phyloP scores from a whole-genome alignment of 352 stramenopile genomes.

The Phytopythium helicoides region DNA sequence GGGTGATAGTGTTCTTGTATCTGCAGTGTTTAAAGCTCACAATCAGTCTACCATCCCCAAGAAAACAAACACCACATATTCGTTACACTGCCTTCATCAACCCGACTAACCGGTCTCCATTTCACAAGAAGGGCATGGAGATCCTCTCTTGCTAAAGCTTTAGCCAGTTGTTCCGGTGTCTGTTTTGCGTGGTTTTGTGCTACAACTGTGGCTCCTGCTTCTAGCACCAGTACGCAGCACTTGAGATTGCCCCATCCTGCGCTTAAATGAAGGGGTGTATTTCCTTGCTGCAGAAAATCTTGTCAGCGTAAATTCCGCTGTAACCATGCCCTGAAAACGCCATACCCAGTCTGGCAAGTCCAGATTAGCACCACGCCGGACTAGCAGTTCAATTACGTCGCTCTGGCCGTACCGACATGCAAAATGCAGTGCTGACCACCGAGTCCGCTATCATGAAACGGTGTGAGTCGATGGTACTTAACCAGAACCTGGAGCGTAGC shows the following conservation, averaged over 20 bases:
- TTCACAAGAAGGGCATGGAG: constrained; percentile 33
- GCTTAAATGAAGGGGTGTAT: constrained; percentile 65
- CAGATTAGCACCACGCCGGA: constrained; percentile 42
- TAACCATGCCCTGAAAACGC: too few relatives aligned
- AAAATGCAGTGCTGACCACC: constrained; percentile 63
- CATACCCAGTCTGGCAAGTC: constrained; percentile 45
- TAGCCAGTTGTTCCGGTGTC: constrained; percentile 41
- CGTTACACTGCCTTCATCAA: constrained; percentile 26
- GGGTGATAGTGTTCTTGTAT: not conserved
- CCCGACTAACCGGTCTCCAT: constrained; percentile 49
- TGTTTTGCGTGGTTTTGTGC: constrained; percentile 28
- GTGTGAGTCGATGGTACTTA: not conserved
- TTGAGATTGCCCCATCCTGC: constrained; percentile 60
- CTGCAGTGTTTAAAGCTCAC: not conserved
- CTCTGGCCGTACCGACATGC: constrained; percentile 53
- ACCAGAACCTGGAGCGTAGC: not conserved
- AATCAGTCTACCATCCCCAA: not conserved
- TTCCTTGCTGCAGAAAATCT: constrained; percentile 37
- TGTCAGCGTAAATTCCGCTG: too few relatives aligned
- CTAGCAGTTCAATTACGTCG: constrained; percentile 40
- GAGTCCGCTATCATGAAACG: constrained; percentile 32
- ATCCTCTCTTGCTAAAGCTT: constrained; percentile 30
- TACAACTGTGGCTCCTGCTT: constrained; percentile 33
- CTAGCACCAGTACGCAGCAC: constrained; percentile 54
- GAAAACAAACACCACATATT: too few relatives aligned